Evolutionary conservation across 1,284 basidiomycete species (phyloP), one percentile per base, ranked within the genome.

Genomic region (Malassezia psittaci): DNA sequence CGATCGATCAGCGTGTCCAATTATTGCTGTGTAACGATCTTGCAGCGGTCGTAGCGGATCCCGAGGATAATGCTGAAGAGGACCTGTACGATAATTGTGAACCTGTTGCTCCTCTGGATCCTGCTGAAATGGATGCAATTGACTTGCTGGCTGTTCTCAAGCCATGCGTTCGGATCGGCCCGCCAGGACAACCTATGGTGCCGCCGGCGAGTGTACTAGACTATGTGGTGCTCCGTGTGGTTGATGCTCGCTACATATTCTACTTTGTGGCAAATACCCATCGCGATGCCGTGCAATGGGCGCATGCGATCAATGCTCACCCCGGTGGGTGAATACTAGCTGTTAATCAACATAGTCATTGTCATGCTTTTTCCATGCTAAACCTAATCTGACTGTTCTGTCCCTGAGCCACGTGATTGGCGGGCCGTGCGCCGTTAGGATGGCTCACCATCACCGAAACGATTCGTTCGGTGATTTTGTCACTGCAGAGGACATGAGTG

Each of bases 21-120:
- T 58, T 74, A 33, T 83, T 94, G 54, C 77, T 94, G 42, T 90
- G 89, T 78, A 91, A 91, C 68, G 93, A 96, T 75, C 78, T 96
- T 59, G 79, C 94, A 65, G 89, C 96, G 18, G 79, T 94, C 58
- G 90, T 85, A 84, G 87, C 87, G 88, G 55, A 15, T 84, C 85
- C 45, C 3, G 16, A 36, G 16, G 45, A 47, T 2, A 3, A 33
- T 16, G 9, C 12, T 33, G 87, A 15, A 9, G 10, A 10, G 35
- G 87, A 72, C 88, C 87, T 6, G 88, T 24, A 42, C 40, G 87
- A n/a, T 60, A 24, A 59, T 60, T 29, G 60, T 57, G 44, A 32
- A 34, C 33, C 21, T 13, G 33, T 10, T 2, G 8, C n/a, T 10
- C 33, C 32, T 16, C 24, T 35, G 11, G 45, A 37, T 13, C 34